Percentiles rank a stretch among this genome's conserved stretches.
phyloP scores from a whole-genome alignment of 2,329 filamentous ascomycete species.

The Exophiala bonariae region DNA sequence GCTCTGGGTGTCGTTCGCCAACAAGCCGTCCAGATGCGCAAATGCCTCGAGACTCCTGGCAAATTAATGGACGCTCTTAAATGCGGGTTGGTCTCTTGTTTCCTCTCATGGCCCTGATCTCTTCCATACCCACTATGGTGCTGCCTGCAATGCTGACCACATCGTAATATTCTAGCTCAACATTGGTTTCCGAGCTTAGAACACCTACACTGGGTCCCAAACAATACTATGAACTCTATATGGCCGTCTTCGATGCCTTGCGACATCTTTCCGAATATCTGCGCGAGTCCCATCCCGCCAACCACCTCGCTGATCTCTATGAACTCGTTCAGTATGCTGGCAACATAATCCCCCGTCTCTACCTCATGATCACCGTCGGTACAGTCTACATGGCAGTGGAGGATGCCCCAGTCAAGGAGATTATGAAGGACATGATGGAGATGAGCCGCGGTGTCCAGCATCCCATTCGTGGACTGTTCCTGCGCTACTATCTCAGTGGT shows the following conservation, averaged over 20 bases:
- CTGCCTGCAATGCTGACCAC: constrained; percentile 25
- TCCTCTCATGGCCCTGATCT: no score
- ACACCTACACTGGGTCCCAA: constrained; percentile 97
- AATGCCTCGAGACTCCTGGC: constrained; percentile 92
- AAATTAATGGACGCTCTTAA: constrained; percentile 99
- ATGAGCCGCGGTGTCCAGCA: constrained; percentile 99
- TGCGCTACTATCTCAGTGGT: constrained; percentile 93
- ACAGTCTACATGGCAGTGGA: constrained; percentile 99
- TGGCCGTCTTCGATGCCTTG: constrained; percentile 97
- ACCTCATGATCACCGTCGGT: constrained; percentile 98
- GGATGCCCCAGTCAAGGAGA: constrained; percentile 97
- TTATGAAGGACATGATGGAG: constrained; percentile 99
- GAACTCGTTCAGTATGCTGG: constrained; percentile 97
- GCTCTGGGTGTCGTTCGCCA: constrained; percentile 93
- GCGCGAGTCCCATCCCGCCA: constrained; percentile 94
- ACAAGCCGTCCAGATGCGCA: constrained; percentile 95
- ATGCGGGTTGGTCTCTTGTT: constrained; percentile 73
- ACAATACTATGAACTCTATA: constrained; percentile 99
- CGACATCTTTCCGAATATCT: constrained; percentile 95
- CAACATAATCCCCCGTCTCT: constrained; percentile 93
- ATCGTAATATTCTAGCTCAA: constrained; percentile 66
- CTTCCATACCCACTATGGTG: no score
- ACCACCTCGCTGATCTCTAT: constrained; percentile 96
- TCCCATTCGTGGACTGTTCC: constrained; percentile 88
- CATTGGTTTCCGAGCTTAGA: constrained; percentile 94